Percentiles rank a stretch among this genome's conserved stretches.
Evolutionary conservation across 176 grass and related monocot genomes (phyloP).

Genomic region (Thalia dealbata): DNA sequence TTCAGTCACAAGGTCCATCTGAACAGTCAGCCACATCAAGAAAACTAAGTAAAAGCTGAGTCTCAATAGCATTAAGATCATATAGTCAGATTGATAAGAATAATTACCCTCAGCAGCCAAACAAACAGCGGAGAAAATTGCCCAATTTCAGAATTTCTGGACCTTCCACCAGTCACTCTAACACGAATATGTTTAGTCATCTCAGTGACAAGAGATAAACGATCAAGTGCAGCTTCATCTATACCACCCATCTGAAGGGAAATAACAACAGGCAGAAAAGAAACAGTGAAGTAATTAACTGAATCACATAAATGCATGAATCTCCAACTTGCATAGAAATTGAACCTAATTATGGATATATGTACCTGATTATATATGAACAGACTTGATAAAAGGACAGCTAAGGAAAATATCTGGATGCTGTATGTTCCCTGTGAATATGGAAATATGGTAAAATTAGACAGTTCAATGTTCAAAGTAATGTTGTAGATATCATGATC

Average conservation of each 20-base stretch:
- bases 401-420: slow-evolving; percentile 59
- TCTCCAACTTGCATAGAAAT: neutral
- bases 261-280: slow-evolving; percentile 1
- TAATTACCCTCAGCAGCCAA: slow-evolving; percentile 63
- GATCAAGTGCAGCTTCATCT: slow-evolving; percentile 67
- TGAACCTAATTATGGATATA: neutral
- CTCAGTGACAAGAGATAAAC: slow-evolving; percentile 76
- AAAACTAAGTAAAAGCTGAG: neutral
- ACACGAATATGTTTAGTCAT: slow-evolving; percentile 86
- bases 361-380: slow-evolving; percentile 69
- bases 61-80: slow-evolving; percentile 1
- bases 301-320: neutral
- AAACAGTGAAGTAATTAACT: neutral
- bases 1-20: neutral
- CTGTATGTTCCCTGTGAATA: slow-evolving; percentile 62
- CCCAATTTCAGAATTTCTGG: slow-evolving; percentile 48
- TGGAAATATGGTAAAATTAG: neutral
- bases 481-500: neutral
- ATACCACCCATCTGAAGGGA: slow-evolving; percentile 63
- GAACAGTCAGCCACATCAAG: neutral
- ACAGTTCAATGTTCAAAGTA: too few relatives aligned
- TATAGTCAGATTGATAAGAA: neutral
- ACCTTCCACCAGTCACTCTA: slow-evolving; percentile 34
- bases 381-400: slow-evolving; percentile 58
- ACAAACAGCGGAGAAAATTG: slow-evolving; percentile 76